Evolutionary conservation across 176 grass and related monocot species (phyloP).

Genomic region (Ananas comosus): DNA sequence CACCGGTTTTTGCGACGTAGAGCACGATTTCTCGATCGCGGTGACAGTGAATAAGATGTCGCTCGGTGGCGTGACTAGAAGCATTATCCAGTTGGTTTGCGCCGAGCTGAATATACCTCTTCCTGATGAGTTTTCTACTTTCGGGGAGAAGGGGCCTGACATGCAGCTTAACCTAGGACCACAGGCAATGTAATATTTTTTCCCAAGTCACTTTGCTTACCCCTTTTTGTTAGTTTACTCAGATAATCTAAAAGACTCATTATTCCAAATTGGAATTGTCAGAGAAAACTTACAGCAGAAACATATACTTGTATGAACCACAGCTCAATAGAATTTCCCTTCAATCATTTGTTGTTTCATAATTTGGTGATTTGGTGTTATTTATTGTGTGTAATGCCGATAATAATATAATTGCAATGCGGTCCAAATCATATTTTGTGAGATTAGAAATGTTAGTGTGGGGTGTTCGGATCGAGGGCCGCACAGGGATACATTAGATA

Average conservation of each 20-base stretch:
- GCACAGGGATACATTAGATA: no score
- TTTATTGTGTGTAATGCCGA: no score
- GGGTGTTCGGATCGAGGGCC: no score
- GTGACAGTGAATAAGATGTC: slow-evolving; percentile 90
- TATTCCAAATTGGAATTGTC: neutral
- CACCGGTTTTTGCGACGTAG: slow-evolving; percentile 57
- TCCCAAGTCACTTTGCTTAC: neutral
- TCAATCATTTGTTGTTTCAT: no score
- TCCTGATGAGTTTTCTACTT: slow-evolving; percentile 65
- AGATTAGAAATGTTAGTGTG: no score
- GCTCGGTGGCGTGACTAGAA: slow-evolving; percentile 56
- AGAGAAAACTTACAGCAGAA: neutral
- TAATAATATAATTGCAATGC: no score
- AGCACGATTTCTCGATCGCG: slow-evolving; percentile 67
- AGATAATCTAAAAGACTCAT: neutral
- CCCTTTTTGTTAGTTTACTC: neutral
- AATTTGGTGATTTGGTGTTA: no score
- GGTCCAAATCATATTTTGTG: no score
- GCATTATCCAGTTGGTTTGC: slow-evolving; percentile 60
- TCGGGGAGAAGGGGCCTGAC: slow-evolving; percentile 81
- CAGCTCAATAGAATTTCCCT: no score
- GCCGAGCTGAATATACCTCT: slow-evolving; percentile 62
- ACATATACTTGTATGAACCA: neutral
- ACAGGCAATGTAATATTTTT: neutral
- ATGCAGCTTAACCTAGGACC: slow-evolving; percentile 51